Conservation (phyloP, 495 filamentous ascomycete genomes). For the Stereocaulon alpinum region DNA sequence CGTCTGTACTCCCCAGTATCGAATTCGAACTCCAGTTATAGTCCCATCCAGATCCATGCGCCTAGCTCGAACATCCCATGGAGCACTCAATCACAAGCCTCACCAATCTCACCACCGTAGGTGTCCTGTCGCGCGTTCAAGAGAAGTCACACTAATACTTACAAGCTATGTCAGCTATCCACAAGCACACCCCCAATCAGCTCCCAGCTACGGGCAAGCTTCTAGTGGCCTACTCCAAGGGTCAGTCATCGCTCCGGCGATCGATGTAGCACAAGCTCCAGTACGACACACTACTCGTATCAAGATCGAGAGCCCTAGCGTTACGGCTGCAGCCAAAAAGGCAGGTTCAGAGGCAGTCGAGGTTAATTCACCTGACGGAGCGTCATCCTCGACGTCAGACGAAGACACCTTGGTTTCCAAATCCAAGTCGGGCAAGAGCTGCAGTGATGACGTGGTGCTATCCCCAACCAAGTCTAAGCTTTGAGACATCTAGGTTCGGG, state of each 20-base stretch:
- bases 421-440: slow-evolving; percentile 11
- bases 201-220: slow-evolving; percentile 9
- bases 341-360: slow-evolving; percentile 12
- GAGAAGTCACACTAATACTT: not conserved
- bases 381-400: slow-evolving; percentile 9
- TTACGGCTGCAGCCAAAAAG: slow-evolving; percentile 19
- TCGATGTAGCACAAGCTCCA: slow-evolving; percentile 5
- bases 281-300: slow-evolving; percentile 10
- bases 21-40: slow-evolving; percentile 12
- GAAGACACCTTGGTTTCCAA: slow-evolving; percentile 16
- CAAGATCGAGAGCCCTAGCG: slow-evolving; percentile 21
- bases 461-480: slow-evolving; percentile 23
- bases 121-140: slow-evolving; percentile 12
- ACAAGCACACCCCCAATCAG: slow-evolving; percentile 15
- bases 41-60: slow-evolving; percentile 15
- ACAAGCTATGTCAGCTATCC: slow-evolving; percentile 14
- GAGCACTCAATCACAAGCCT: slow-evolving; percentile 38
- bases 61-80: slow-evolving; percentile 30
- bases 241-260: not conserved
- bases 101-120: slow-evolving; percentile 42
- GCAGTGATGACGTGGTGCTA: not conserved
- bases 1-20: slow-evolving; percentile 14
- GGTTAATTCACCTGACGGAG: slow-evolving; percentile 7
- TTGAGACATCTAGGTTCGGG: not conserved
- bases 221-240: slow-evolving; percentile 3